Evolutionary conservation across 2,329 filamentous ascomycete genomes (phyloP), one percentile per base, ranked within the genome.

Genomic region (Alternaria conjuncta): DNA sequence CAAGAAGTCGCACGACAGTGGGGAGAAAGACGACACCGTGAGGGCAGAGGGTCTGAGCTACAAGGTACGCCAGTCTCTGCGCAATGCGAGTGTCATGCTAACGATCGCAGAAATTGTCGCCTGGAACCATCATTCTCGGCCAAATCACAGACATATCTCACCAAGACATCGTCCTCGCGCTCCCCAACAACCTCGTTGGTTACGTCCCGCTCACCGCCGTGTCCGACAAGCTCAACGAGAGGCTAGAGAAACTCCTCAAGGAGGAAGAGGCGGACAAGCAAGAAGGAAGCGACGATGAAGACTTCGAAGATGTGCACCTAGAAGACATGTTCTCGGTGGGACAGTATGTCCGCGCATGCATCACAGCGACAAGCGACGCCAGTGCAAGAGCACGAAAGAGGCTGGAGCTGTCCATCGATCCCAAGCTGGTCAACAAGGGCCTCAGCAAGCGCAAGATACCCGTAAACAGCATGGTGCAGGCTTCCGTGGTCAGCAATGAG

Each of bases 121-220:
- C 93, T 67, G 96, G 95, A 56, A 95, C 94, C 54, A 85, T 97
- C 60, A 89, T 99, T 1, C 89, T 99, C 47, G 96, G 93, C 46
- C 93, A 96, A 76, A 86, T 99, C 63, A 90, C 89, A 44, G 89
- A 91, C 65, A 93, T 99, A 78, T 94, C 91, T 67, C 83, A 88
- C 59, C 87, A 94, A 73, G 90, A 96, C 75, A 83, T 99, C 70
- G 88, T 90, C 50, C 84, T 99, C 57, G 89, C 94, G 20, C 85
- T 99, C 11, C 94, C 96, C 15, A 99, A 99, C 82, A 98, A 97
- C 78, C 87, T 99, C 30, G 90, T 88, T 51, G 96, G 96, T 51
- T 96, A 94, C 79, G 90, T 97, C 7, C 90, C 96, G 20, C 89
- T 98, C 69, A 96, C 94, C n/a, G 88, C 93, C n/a, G 87, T 99